Conservation (phyloP, 140 eudicot genomes). For the Anethum foeniculum region DNA sequence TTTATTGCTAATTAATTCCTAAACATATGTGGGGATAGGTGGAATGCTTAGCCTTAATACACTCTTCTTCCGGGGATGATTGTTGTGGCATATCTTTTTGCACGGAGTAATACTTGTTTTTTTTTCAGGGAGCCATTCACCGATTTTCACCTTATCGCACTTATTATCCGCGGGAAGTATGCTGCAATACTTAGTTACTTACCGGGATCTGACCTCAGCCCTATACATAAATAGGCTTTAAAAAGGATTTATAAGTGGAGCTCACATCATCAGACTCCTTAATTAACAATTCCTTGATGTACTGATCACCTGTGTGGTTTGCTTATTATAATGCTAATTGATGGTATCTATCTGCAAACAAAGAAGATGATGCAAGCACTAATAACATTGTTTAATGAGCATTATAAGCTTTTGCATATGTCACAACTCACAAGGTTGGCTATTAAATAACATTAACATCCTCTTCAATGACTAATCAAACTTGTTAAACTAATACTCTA, state of each 20-base stretch:
- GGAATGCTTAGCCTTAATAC: not conserved
- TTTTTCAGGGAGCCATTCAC: too few relatives aligned
- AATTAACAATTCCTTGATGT: not conserved
- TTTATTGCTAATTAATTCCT: not conserved
- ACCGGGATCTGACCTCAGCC: not conserved
- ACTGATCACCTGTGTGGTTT: not conserved
- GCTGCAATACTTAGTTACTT: too few relatives aligned
- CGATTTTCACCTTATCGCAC: too few relatives aligned
- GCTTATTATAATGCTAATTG: not conserved
- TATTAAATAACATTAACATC: not conserved
- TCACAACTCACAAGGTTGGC: slow-evolving; percentile 5
- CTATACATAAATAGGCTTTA: not conserved
- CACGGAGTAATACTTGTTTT: too few relatives aligned
- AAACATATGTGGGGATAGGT: not conserved
- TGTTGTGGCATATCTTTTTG: too few relatives aligned
- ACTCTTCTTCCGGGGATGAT: not conserved
- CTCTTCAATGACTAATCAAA: slow-evolving; percentile 3
- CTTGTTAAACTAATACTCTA: not conserved
- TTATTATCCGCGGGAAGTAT: too few relatives aligned
- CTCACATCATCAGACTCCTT: slow-evolving; percentile 13
- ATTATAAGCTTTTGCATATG: not conserved
- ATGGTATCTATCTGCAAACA: not conserved
- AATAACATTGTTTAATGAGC: not conserved
- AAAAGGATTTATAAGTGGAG: not conserved
- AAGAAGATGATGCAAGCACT: not conserved